Base-by-base conservation (phyloP, 805 yeast species). In the Dipodascopsis uninucleata region DNA sequence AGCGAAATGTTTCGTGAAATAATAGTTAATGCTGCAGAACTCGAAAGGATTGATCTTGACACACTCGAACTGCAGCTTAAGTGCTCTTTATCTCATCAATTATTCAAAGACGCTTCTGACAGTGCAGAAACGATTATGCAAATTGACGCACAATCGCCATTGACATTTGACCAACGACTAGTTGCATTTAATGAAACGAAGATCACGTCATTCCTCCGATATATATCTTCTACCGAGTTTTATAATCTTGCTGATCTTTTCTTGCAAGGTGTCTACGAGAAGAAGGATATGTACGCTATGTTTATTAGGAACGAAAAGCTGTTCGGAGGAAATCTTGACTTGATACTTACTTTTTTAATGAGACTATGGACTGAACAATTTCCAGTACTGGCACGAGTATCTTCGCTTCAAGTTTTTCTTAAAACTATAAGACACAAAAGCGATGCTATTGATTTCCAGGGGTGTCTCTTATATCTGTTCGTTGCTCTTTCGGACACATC, bases 301-400 rank as follows among this genome's bases (percentile, higher is more conserved):
- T 29, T 50, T 18, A 24, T 50, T 24, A 44, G 36, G 22, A 43
- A 39, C 29, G 26, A 20, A 9, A 23, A 36, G 23, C 12, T 47
- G 5, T 50, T 50, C 35, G 43, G 46, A 5, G 29, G 31, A 5
- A 45, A 42, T 17, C 23, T 39, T 17, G 53, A 40, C 18, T 36
- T 43, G 22, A 36, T 35, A 3, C n/a, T 50, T 14, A 36, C 55
- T 14, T 69, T 70, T 38, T 52, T 66, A 24, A 55, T 64, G 20
- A 60, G 72, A 7, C 49, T 66, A 5, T 63, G 68, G 51, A 53
- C 61, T 6, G 42, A 51, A 2, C 52, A 65, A 1, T 60, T 59
- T 42, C 68, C 71, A 4, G 56, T 56, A 5, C 47, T 66, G n/a
- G 63, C 66, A n/a, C 55, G 74, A 22, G 57, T 50, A 2, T 53